Base-by-base conservation (phyloP, 192 early-diverging fungal genomes). In the Dispira parvispora region DNA sequence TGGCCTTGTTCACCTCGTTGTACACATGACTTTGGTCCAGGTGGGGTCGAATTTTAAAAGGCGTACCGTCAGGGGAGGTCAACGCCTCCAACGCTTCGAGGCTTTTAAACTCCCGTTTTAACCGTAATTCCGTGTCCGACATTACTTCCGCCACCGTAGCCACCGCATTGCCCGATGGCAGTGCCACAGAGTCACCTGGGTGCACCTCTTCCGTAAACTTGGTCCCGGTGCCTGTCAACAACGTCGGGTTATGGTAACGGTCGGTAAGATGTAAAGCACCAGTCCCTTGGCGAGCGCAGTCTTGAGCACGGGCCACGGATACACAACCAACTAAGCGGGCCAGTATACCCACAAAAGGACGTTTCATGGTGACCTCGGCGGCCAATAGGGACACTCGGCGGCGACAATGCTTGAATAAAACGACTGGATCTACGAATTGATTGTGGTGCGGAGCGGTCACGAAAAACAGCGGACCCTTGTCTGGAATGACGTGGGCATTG, bases 361-460 rank as follows among this genome's bases (percentile, higher is more conserved):
- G 84, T 42, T 86, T 81, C 92, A 95, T 94, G 25, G 86, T 88
- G 64, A 88, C 90, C 67, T 88, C 88, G 12, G 93, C 90, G 50
- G 80, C 80, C 49, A 93, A 53, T 62, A 88, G 91, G 45, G 81
- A 88, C 23, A 89, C 85, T 38, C 80, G 76, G 60, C 94, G 78
- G 26, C 78, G 73, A 50, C 87, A 88, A 63, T 89, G 85, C 56
- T 80, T 82, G 66, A 95, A 83, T 14, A 99, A 73, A 63, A 96
- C 84, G 45, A 94, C 63, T 8, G 94, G 92, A 72, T 99, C 96
- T 38, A 99, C 85, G 77, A 99, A 97, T 84, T 89, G 83, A 74
- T 86, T 86, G 52, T 81, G 80, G 70, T 88, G 85, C 43, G 84
- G 85, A 3, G 82, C 89, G 8, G 80, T 88, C 13, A 94, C 89